These are phyloP conservation scores for Serpula lacrymans DNA, from an alignment of 768 basidiomycete species.

Conservation along the genomic window DNA sequence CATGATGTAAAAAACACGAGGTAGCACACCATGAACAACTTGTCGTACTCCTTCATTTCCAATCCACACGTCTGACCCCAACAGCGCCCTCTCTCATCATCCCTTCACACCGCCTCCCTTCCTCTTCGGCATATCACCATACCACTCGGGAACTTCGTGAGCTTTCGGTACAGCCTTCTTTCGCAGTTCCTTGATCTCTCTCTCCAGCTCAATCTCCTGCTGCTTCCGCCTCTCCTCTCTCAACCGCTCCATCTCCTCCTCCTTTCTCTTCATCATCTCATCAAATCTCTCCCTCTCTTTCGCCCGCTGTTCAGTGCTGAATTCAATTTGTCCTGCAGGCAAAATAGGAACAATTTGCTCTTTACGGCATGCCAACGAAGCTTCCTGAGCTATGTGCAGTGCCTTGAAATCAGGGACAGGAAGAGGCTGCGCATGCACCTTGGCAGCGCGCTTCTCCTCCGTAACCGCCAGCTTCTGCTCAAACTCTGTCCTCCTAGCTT, in stretches of 20 bases:
- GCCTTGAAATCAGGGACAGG: constrained; percentile 53
- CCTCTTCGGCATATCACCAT: constrained; percentile 64
- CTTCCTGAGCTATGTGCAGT: constrained; percentile 45
- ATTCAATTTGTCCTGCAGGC: constrained; percentile 39
- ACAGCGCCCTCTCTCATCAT: constrained; percentile 11
- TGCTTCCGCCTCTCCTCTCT: constrained; percentile 45
- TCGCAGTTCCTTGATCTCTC: constrained; percentile 58
- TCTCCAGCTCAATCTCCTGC: constrained; percentile 54
- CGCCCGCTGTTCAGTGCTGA: constrained; percentile 55
- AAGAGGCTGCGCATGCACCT: constrained; percentile 17
- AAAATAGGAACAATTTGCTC: constrained; percentile 46
- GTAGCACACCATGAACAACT: constrained; percentile 15
- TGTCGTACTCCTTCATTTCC: constrained; percentile 7
- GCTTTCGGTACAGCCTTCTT: constrained; percentile 64
- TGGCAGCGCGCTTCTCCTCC: constrained; percentile 12
- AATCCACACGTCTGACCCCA: constrained; percentile 12
- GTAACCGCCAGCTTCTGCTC: constrained; percentile 22
- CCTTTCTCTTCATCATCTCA: constrained; percentile 50
- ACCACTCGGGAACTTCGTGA: constrained; percentile 75
- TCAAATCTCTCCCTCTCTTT: constrained; percentile 67
- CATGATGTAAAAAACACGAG: constrained; percentile 13
- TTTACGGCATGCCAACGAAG: constrained; percentile 37
- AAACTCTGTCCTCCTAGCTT: constrained; percentile 40
- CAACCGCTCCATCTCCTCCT: constrained; percentile 45
- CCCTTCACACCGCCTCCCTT: constrained; percentile 23